Conservation (phyloP, 805 yeast species). For the Sugiyamaella smithiae region DNA sequence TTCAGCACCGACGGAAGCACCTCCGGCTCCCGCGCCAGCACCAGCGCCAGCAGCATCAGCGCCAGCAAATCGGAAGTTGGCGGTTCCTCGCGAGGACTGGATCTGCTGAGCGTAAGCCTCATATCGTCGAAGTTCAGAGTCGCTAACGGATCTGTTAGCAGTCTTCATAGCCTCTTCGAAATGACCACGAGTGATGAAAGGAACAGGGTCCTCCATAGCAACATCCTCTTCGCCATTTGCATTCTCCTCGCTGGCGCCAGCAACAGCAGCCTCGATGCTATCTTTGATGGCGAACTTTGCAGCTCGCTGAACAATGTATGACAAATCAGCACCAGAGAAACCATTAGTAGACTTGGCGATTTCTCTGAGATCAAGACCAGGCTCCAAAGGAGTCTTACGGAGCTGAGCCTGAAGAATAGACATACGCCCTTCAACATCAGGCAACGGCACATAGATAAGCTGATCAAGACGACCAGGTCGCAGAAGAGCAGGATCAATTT, state of each 20-base stretch:
- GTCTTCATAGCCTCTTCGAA: constrained; percentile 99
- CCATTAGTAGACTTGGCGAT: constrained; percentile 96
- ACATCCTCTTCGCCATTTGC: constrained; percentile 47
- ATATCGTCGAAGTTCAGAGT: constrained; percentile 96
- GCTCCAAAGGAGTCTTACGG: constrained; percentile 97
- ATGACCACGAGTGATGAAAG: constrained; percentile 88
- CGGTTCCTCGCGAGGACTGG: constrained; percentile 93
- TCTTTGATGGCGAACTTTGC: constrained; percentile 99
- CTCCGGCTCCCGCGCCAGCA: constrained; percentile 38
- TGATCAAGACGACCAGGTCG: constrained; percentile 99
- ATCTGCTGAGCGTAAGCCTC: constrained; percentile 97
- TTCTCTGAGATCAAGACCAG: constrained; percentile 83
- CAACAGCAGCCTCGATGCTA: constrained; percentile 79
- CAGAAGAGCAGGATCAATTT: constrained; percentile 96
- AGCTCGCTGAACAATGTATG: constrained; percentile 95
- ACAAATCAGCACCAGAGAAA: constrained; percentile 98
- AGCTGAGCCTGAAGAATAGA: constrained; percentile 93
- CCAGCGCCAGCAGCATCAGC: constrained; percentile 41
- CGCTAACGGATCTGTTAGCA: constrained; percentile 95
- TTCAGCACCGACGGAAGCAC: constrained; percentile 48
- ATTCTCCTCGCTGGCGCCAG: constrained; percentile 40
- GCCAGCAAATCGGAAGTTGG: constrained; percentile 82
- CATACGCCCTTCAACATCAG: constrained; percentile 91
- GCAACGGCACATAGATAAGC: constrained; percentile 96
- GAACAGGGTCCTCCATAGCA: constrained; percentile 88